Evolutionary conservation across 2,329 filamentous ascomycete species (phyloP), one percentile per base, ranked within the genome.

Genomic region (Hymenoscyphus linearis): DNA sequence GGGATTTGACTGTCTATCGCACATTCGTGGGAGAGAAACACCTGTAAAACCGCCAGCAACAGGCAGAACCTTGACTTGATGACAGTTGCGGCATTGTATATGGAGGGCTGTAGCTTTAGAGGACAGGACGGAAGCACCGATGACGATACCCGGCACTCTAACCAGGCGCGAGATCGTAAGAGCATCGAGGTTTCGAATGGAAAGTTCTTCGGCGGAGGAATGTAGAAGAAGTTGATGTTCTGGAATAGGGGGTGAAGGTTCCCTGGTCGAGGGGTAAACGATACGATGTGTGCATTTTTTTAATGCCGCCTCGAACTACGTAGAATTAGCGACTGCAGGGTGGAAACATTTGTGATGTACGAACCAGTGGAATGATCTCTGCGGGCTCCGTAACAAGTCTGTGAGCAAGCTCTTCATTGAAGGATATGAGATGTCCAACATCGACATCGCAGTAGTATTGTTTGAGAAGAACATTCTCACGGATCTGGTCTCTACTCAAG

Each of bases 361-460:
- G 64, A 78, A 96, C 93, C 59, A 98, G 79, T 63, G 95, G 93
- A 62, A 99, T 95, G 60, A 96, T 89, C 61, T 98, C 93, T 53
- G 88, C 89, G 3, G 95, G 96, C 73, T 97, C 91, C 55, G 90
- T 95, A 22, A 89, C 90, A 64, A 99, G 81, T 72, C 88, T 87
- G 75, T 98, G 91, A 31, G 93, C 95, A 63, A 99, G 82, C 74
- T 97, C 92, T 76, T 98, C 93, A 72, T 96, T 95, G 78, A 93
- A 98, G 64, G 89, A 95, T 74, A 98, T 98, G 62, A 99, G 79
- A 74, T 99, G 93, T 64, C 90, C 91, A 69, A 99, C 91, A 74
- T 99, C 93, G 73, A 99, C 85, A 74, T 99, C 93, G 79, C 95
- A 97, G 76, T 88, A 97, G 78, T 92, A 98, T 70, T 93, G 92